Evolutionary conservation across 1,139 yeast genomes (phyloP).

Genomic region (Candida glucosophila): DNA sequence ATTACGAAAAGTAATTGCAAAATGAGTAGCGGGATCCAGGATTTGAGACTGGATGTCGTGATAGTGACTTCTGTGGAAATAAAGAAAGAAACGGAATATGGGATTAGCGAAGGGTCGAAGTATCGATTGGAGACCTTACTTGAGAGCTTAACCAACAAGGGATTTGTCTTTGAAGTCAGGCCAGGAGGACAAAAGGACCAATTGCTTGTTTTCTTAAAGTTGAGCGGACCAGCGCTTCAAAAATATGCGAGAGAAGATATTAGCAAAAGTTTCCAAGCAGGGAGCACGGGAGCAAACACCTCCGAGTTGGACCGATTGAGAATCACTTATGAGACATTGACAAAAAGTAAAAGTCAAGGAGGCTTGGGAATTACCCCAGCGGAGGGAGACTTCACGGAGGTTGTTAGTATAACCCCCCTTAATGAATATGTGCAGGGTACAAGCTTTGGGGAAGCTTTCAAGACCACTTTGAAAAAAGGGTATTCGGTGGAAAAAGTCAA

Average conservation of each 20-base stretch:
- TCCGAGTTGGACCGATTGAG: conserved; percentile 47
- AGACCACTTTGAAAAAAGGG: conserved; percentile 10
- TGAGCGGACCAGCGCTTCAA: conserved; percentile 27
- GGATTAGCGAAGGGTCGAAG: conserved; percentile 21
- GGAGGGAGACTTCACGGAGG: conserved; percentile 43
- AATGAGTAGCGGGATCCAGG: conserved; percentile 5
- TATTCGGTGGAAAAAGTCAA: conserved; percentile 31
- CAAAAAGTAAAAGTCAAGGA: conserved; percentile 32
- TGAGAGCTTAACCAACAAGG: conserved; percentile 28
- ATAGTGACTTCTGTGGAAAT: conserved; percentile 17
- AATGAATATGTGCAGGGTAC: conserved; percentile 29
- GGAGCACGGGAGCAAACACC: conserved; percentile 27
- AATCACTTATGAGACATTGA: conserved; percentile 44
- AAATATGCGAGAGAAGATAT: conserved; percentile 30
- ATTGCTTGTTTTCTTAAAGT: conserved; percentile 43
- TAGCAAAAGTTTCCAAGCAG: conserved; percentile 29
- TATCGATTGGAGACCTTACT: conserved; percentile 27
- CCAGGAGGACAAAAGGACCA: conserved; percentile 29
- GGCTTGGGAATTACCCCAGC: conserved; percentile 54
- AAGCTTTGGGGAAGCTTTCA: conserved; percentile 17
- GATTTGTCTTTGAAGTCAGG: conserved; percentile 45
- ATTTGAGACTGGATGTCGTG: conserved; percentile 22
- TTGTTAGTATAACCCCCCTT: conserved; percentile 53
- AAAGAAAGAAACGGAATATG: conserved; percentile 12
- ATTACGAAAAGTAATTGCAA: conserved; percentile 1